Base-by-base conservation (phyloP, 345 rosid species). In the Leavenworthia alabamica region DNA sequence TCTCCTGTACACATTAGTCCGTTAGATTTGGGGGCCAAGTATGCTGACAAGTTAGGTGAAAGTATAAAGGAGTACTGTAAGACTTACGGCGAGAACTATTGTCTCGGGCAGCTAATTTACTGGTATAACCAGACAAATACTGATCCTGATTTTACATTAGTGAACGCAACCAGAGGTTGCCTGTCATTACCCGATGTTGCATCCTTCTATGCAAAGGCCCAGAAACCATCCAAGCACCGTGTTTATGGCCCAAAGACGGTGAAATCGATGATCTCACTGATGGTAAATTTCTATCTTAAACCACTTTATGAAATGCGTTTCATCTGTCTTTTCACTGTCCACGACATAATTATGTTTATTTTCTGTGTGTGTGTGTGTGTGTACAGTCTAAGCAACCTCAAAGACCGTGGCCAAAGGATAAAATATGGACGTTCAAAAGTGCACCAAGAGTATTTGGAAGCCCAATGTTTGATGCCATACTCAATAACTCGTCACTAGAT, bases 331-430 rank as follows among this genome's bases (percentile, higher is more conserved):
- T 13, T 27, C 12, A 13, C 36, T 15, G 31, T 41, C 28, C 20
- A 16, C 44, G 48, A 51, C 50, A 26, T 19, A 36, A 12, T 29
- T 45, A 11, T 23, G 31, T 36, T 2, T n/a, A 49, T n/a, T n/a
- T n/a, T n/a, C n/a, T 9, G 26, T 27, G 2, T 28, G 5, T 60
- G 15, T 72, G n/a, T 9, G 26, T 27, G 2, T 28, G 5, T 60
- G 15, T 72, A 22, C 85, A 93, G 99, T 92, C 79, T 59, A 93
- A 87, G 72, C 93, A 80, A 56, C 81, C 89, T 0, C 97, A 93
- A 73, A 86, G 75, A 78, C 81, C 95, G 1, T 93, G 99, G 99
- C 95, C 97, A 4, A 85, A 81, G 80, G 96, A 93, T 63, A 85
- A 81, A 59, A 89, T 89, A 73, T 93, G 99, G 99, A 77, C 85